Evolutionary conservation across 2,329 filamentous ascomycete species (phyloP).

Genomic region (Aspergillus viridinutans): DNA sequence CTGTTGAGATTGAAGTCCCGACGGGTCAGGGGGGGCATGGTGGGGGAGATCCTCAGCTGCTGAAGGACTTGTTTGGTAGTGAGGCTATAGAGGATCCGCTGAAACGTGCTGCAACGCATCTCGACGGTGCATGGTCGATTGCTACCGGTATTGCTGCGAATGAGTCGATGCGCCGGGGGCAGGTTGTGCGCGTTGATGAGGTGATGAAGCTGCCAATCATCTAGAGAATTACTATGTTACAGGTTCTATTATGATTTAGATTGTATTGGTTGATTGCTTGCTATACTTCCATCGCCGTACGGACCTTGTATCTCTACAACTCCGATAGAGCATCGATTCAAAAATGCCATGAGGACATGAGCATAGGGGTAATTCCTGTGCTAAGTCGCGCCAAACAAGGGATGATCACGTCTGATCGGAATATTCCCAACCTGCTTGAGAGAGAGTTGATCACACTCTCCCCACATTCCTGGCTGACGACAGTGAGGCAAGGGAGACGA

Average conservation of each 20-base stretch:
- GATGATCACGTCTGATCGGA: background rate
- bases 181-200: conserved; percentile 55
- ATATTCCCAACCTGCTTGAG: background rate
- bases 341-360: background rate
- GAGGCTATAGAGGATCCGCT: conserved; percentile 40
- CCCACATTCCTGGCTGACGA: background rate
- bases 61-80: conserved; percentile 57
- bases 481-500: background rate
- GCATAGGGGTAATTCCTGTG: background rate
- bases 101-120: conserved; percentile 54
- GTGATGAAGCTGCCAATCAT: conserved; percentile 6
- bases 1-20: conserved; percentile 51
- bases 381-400: background rate
- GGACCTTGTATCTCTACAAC: too few species aligned
- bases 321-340: background rate
- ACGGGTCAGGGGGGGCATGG: conserved; percentile 55
- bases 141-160: conserved; percentile 59
- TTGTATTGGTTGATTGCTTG: background rate
- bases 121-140: conserved; percentile 58
- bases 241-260: background rate
- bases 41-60: conserved; percentile 55
- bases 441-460: background rate
- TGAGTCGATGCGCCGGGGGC: conserved; percentile 53
- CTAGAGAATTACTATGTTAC: background rate
- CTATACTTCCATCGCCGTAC: background rate